These are phyloP conservation scores for Rhodotorula kratochvilovae DNA, from an alignment of 768 basidiomycete species.

Conservation along the genomic window DNA sequence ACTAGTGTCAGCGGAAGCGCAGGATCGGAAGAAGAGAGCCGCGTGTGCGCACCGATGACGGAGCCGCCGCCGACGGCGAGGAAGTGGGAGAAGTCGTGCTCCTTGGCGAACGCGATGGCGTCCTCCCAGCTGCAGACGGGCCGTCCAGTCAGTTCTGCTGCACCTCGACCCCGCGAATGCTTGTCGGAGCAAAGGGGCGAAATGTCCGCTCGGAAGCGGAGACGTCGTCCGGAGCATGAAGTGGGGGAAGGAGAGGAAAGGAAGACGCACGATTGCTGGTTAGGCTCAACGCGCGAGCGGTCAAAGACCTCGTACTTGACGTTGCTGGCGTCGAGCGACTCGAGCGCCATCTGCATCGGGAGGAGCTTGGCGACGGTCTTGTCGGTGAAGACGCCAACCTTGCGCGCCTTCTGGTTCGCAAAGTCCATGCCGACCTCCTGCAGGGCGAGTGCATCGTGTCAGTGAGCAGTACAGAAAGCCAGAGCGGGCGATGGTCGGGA, in stretches of 20 bases:
- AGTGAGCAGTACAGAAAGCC: neutral
- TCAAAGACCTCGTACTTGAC: constrained; percentile 78
- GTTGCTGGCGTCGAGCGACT: constrained; percentile 70
- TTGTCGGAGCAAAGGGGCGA: too few species aligned
- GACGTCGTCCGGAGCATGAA: neutral
- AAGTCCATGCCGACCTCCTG: constrained; percentile 84
- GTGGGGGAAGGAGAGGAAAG: neutral
- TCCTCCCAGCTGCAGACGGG: constrained; percentile 63
- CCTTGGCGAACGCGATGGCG: constrained; percentile 80
- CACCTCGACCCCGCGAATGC: too few species aligned
- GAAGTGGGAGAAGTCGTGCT: constrained; percentile 83
- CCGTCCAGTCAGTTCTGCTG: too few species aligned
- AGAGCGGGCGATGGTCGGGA: too few species aligned
- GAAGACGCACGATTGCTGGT: constrained; percentile 57
- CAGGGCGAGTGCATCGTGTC: neutral
- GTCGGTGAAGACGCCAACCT: constrained; percentile 94
- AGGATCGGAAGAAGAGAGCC: too few species aligned
- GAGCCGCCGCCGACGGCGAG: constrained; percentile 50
- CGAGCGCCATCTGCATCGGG: constrained; percentile 77
- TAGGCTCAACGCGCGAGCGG: constrained; percentile 79
- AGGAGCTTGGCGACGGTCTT: constrained; percentile 71
- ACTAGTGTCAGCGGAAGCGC: too few species aligned
- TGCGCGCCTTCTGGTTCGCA: constrained; percentile 80
- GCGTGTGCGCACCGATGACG: constrained; percentile 29
- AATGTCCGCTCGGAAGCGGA: neutral